These are phyloP conservation scores for Verticillium isaacii DNA, from an alignment of 2,329 filamentous ascomycete species.

Conservation along the genomic window DNA sequence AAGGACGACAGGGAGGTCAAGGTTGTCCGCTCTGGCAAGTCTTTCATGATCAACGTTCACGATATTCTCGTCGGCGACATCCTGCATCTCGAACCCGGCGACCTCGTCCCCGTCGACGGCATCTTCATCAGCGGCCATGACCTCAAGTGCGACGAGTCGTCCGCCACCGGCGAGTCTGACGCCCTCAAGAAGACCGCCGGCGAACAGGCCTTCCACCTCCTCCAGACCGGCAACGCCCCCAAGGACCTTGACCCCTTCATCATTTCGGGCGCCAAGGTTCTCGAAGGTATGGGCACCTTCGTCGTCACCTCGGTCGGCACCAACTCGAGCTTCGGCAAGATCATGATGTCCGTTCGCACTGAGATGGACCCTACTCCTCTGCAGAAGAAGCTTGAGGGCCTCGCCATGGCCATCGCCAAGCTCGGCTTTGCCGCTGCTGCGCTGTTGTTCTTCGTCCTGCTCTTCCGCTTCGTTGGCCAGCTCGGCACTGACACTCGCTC, in stretches of 20 bases:
- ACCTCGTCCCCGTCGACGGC: conserved; percentile 67
- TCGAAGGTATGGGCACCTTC: conserved; percentile 49
- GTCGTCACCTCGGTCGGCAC: conserved; percentile 52
- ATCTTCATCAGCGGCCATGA: conserved; percentile 55
- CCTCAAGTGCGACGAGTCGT: conserved; percentile 66
- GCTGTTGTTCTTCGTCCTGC: conserved; percentile 69
- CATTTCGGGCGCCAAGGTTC: conserved; percentile 50
- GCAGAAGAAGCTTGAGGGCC: conserved; percentile 45
- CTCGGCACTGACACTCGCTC: conserved; percentile 45
- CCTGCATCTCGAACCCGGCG: conserved; percentile 63
- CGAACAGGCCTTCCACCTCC: conserved; percentile 50
- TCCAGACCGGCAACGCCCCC: conserved; percentile 39
- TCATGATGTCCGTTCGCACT: conserved; percentile 49
- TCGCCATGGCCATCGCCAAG: conserved; percentile 39
- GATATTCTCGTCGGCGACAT: conserved; percentile 68
- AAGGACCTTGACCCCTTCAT: conserved; percentile 61
- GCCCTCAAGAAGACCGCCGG: conserved; percentile 62
- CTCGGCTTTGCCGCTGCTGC: conserved; percentile 62
- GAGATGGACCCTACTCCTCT: conserved; percentile 49
- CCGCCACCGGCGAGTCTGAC: conserved; percentile 70
- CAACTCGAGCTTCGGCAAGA: conserved; percentile 49
- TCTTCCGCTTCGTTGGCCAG: conserved; percentile 69
- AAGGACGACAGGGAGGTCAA: conserved; percentile 63
- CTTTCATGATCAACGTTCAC: conserved; percentile 57
- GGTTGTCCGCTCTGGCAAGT: conserved; percentile 62